These are phyloP conservation scores for Puccinia triticina DNA, from an alignment of 1,284 basidiomycete genomes.

Conservation along the genomic window DNA sequence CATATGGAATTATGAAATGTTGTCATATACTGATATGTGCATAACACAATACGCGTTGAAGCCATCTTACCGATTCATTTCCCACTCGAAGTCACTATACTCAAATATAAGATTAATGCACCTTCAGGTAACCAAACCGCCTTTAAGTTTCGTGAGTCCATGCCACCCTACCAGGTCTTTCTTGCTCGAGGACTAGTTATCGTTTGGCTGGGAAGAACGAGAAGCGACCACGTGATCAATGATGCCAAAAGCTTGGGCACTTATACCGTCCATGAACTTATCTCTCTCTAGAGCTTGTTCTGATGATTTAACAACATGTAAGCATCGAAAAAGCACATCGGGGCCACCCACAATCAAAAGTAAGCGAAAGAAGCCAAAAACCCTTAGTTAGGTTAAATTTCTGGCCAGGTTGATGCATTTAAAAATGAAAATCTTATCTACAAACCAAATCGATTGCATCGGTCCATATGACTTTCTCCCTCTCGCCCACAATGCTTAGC, in stretches of 20 bases:
- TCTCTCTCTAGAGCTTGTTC: constrained; percentile 36
- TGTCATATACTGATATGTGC: too few relatives aligned
- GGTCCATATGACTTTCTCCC: constrained; percentile 9
- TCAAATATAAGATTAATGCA: too few relatives aligned
- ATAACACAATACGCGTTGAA: too few relatives aligned
- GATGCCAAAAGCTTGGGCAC: constrained; percentile 30
- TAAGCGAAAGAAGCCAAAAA: not conserved
- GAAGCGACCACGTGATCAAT: constrained; percentile 35
- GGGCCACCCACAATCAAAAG: not conserved
- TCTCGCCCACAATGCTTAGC: constrained; percentile 58
- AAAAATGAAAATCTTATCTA: not conserved
- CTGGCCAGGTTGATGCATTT: not conserved
- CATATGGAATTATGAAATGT: too few relatives aligned
- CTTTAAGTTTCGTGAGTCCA: too few relatives aligned
- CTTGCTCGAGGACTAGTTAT: not conserved
- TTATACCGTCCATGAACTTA: constrained; percentile 31
- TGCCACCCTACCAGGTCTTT: too few relatives aligned
- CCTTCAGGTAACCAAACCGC: too few relatives aligned
- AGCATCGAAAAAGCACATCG: not conserved
- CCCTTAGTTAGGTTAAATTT: not conserved
- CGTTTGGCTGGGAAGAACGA: constrained; percentile 9
- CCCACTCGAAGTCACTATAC: too few relatives aligned
- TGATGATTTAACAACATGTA: not conserved
- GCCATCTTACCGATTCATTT: too few relatives aligned
- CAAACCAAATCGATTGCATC: constrained; percentile 38